A percentile compares a stretch with the other conserved stretches of the same genome.
Conservation (phyloP, 164 flowering plant species). For the Vitis rotundifolia region DNA sequence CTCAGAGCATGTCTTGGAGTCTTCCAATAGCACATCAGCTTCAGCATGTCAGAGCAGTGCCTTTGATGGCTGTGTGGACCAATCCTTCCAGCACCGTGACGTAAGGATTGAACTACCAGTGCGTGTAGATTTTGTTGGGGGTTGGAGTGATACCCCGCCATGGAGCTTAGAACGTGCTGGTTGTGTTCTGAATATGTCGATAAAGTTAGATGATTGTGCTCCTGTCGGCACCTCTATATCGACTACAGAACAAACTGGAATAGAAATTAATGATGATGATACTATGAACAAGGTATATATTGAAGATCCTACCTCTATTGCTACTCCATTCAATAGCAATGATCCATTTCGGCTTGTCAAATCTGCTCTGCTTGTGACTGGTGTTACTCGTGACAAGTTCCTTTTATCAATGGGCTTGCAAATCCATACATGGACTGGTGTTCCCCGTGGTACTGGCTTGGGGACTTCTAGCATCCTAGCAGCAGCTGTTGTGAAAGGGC, state of each 20-base stretch:
- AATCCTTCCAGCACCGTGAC: constrained; percentile 32
- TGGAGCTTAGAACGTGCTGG: constrained; percentile 99
- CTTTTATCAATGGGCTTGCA: constrained; percentile 52
- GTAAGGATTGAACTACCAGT: constrained; percentile 88
- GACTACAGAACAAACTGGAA: constrained; percentile 56
- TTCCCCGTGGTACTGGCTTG: constrained; percentile 97
- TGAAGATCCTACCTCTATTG: constrained; percentile 50
- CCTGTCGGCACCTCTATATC: constrained; percentile 84
- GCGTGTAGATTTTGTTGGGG: constrained; percentile 96
- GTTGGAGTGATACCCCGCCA: constrained; percentile 99
- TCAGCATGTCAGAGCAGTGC: constrained; percentile 18
- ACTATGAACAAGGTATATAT: constrained; percentile 54
- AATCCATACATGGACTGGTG: constrained; percentile 89
- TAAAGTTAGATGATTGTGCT: constrained; percentile 71
- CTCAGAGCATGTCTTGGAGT: constrained; percentile 45
- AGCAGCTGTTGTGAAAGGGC: constrained; percentile 96
- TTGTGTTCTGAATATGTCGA: constrained; percentile 91
- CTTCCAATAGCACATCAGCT: constrained; percentile 22
- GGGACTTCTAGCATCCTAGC: constrained; percentile 98
- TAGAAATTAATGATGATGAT: constrained; percentile 63
- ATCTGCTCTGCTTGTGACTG: constrained; percentile 90
- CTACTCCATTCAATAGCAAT: constrained; percentile 65
- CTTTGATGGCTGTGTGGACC: constrained; percentile 19
- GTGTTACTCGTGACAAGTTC: constrained; percentile 42
- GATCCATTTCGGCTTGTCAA: constrained; percentile 96